Percentiles rank a stretch among this genome's conserved stretches.
Conservation (phyloP, 345 rosid species). For the Arabis alpina region DNA sequence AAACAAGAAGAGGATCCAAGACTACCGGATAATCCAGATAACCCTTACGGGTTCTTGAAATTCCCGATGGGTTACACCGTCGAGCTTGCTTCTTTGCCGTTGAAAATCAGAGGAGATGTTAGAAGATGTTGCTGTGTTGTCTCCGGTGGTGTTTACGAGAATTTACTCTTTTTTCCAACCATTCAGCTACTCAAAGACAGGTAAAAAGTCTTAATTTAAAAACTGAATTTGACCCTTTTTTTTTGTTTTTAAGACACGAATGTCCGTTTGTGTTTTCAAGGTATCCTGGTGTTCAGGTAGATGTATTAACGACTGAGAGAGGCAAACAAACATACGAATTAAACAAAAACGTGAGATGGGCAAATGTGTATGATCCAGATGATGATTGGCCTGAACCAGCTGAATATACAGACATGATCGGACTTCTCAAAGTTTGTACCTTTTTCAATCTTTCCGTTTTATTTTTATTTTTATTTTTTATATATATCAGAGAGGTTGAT, state of each 20-base stretch:
- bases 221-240: no score
- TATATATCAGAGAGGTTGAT: background rate
- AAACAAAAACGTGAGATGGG: constrained; percentile 97
- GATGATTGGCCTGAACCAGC: constrained; percentile 89
- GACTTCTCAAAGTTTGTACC: constrained; percentile 71
- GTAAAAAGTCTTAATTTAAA: constrained; percentile 27
- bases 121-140: constrained; percentile 84
- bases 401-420: constrained; percentile 81
- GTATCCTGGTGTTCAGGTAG: constrained; percentile 93
- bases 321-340: constrained; percentile 91
- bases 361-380: constrained; percentile 80
- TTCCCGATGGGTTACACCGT: constrained; percentile 78
- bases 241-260: no score
- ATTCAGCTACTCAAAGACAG: constrained; percentile 91
- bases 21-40: constrained; percentile 76
- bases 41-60: constrained; percentile 89
- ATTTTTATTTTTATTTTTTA: background rate
- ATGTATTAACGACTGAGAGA: constrained; percentile 69
- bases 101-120: constrained; percentile 92
- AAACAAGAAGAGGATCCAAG: constrained; percentile 93
- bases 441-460: background rate
- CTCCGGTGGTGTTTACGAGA: constrained; percentile 95
- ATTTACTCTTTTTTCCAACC: constrained; percentile 77
- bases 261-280: constrained; percentile 38
- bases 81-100: constrained; percentile 75